Evolutionary conservation across 139 green algal species (phyloP).

Genomic region (Nannochloris sp.): DNA sequence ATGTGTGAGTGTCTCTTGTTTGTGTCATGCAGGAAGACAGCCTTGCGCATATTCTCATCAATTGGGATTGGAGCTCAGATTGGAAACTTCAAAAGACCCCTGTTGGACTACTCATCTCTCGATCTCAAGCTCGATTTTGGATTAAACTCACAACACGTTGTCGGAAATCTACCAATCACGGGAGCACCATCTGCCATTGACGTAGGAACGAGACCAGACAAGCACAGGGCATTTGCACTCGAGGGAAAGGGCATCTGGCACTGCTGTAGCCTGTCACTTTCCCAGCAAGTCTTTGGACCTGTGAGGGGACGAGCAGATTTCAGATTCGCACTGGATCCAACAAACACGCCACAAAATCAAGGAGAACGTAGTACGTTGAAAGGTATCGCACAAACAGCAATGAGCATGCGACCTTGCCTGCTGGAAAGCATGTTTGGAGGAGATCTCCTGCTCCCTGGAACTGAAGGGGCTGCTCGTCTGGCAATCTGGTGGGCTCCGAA

Average conservation of each 20-base stretch:
- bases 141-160: slow-evolving; percentile 35
- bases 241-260: slow-evolving; percentile 61
- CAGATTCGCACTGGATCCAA: slow-evolving; percentile 46
- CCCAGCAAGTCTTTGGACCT: slow-evolving; percentile 68
- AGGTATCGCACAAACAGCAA: slow-evolving; percentile 25
- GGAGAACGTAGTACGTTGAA: slow-evolving; percentile 28
- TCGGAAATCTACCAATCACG: slow-evolving; percentile 17
- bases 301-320: slow-evolving; percentile 50
- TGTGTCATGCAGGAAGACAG: slow-evolving; percentile 19
- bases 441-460: slow-evolving; percentile 52
- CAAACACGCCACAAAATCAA: slow-evolving; percentile 22
- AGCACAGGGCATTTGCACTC: slow-evolving; percentile 50
- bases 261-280: slow-evolving; percentile 42
- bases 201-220: slow-evolving; percentile 14
- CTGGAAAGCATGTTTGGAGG: slow-evolving; percentile 44
- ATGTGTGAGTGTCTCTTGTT: background rate
- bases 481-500: slow-evolving; percentile 54
- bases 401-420: slow-evolving; percentile 42
- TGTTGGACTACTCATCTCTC: slow-evolving; percentile 39
- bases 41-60: slow-evolving; percentile 43
- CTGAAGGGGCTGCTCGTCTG: slow-evolving; percentile 37
- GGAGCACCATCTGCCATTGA: background rate
- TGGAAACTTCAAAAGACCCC: slow-evolving; percentile 34
- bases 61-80: slow-evolving; percentile 31
- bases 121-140: slow-evolving; percentile 37